phyloP scores from a whole-genome alignment of 441 rosid species.

The Gossypium lobatum region DNA sequence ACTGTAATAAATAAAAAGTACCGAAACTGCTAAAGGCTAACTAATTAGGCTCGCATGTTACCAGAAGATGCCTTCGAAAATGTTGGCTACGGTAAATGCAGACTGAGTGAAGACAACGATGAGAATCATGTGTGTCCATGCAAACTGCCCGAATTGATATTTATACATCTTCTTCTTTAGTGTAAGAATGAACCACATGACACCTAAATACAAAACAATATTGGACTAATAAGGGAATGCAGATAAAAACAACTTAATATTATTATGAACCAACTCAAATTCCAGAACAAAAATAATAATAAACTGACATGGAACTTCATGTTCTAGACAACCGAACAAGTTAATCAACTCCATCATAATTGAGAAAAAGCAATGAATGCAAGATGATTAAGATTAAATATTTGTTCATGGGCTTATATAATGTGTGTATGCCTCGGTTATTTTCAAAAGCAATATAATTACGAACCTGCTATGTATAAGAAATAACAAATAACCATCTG shows the following conservation, averaged over 20 bases:
- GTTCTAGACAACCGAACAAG: background rate
- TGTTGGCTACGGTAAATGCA: slow-evolving; percentile 85
- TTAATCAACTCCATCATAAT: background rate
- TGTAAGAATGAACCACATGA: slow-evolving; percentile 92
- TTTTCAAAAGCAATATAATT: background rate
- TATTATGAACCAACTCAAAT: background rate
- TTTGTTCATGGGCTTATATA: background rate
- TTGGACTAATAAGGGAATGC: background rate
- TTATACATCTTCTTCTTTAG: slow-evolving; percentile 89
- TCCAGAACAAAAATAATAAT: background rate
- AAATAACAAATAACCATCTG: slow-evolving; percentile 78
- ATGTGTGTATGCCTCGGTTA: background rate
- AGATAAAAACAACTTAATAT: background rate
- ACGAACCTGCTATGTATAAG: slow-evolving; percentile 73
- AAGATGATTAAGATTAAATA: background rate
- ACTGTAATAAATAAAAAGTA: background rate
- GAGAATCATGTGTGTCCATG: slow-evolving; percentile 97
- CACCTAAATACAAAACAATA: slow-evolving; percentile 38
- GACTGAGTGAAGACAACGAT: slow-evolving; percentile 84
- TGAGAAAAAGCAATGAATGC: background rate
- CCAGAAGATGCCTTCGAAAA: slow-evolving; percentile 96
- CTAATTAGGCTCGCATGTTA: slow-evolving; percentile 18
- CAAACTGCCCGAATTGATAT: slow-evolving; percentile 93
- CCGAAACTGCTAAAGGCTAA: background rate
- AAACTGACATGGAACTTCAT: background rate